These are phyloP conservation scores for Acidiella bohemica DNA, from an alignment of 495 filamentous ascomycete species.

Conservation along the genomic window DNA sequence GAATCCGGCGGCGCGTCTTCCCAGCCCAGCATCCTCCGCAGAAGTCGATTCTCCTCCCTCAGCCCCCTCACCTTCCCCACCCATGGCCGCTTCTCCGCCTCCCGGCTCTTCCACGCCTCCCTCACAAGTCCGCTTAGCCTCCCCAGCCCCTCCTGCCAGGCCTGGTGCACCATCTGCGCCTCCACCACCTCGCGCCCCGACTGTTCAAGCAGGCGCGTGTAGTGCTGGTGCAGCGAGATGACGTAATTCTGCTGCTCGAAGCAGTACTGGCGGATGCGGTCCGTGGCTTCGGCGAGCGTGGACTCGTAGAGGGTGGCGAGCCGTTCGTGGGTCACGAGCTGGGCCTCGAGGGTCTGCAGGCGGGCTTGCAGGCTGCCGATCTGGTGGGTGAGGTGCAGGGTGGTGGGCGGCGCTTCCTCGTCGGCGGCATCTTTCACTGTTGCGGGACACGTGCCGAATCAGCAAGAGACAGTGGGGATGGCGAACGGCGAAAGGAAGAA, in stretches of 20 bases:
- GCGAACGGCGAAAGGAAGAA: no score
- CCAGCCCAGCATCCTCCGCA: slow-evolving; percentile 27
- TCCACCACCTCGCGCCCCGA: slow-evolving; percentile 45
- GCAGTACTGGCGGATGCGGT: slow-evolving; percentile 49
- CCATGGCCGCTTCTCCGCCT: slow-evolving; percentile 18
- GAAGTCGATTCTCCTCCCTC: slow-evolving; percentile 28
- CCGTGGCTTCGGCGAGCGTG: slow-evolving; percentile 41
- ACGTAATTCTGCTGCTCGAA: slow-evolving; percentile 48
- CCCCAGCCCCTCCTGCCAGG: slow-evolving; percentile 43
- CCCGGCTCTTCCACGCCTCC: slow-evolving; percentile 18
- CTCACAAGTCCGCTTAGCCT: slow-evolving; percentile 21
- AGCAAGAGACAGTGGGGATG: no score
- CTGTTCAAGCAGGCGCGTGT: slow-evolving; percentile 43
- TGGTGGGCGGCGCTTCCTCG: no score
- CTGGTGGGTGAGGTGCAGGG: slow-evolving; percentile 29
- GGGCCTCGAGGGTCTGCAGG: slow-evolving; percentile 29
- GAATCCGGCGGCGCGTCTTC: slow-evolving; percentile 15
- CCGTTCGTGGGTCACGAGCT: slow-evolving; percentile 38
- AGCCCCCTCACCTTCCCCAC: slow-evolving; percentile 19
- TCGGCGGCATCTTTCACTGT: no score
- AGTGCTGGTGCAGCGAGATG: slow-evolving; percentile 44
- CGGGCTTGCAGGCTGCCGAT: slow-evolving; percentile 38
- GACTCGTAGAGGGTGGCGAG: slow-evolving; percentile 47
- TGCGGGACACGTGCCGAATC: no score
- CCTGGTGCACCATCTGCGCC: slow-evolving; percentile 47